These are phyloP conservation scores for Closterium sp. DNA, from an alignment of 139 green algal genomes.

Conservation along the genomic window DNA sequence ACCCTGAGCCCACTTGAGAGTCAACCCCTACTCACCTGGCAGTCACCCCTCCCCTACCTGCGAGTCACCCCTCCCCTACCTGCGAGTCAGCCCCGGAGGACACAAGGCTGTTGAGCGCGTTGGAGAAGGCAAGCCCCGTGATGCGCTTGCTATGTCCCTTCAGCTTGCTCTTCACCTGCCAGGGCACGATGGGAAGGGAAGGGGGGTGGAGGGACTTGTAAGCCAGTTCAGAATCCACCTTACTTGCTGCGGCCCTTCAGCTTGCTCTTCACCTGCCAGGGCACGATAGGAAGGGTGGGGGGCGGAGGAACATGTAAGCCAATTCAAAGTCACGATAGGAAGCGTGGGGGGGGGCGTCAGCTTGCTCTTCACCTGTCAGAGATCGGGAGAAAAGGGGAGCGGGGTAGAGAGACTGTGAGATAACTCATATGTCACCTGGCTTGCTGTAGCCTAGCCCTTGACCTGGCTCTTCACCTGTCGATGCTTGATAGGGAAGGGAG, in stretches of 20 bases:
- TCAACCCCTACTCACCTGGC: neutral
- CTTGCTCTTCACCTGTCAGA: constrained; percentile 36
- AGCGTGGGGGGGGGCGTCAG: too few species aligned
- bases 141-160: constrained; percentile 46
- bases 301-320: too few species aligned
- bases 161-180: constrained; percentile 45
- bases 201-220: neutral
- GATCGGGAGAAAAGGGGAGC: neutral
- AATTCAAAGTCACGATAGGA: too few species aligned
- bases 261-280: too few species aligned
- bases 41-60: neutral
- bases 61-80: constrained; percentile 3
- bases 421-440: too few species aligned
- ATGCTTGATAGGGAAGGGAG: neutral
- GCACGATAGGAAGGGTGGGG: too few species aligned
- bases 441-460: neutral
- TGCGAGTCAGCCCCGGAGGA: constrained; percentile 47
- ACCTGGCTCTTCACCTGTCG: neutral
- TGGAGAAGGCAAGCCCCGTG: constrained; percentile 51
- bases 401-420: neutral
- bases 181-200: neutral
- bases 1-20: too few species aligned
- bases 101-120: constrained; percentile 44
- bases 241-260: too few species aligned
- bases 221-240: too few species aligned